Evolutionary conservation across 768 basidiomycete species (phyloP).

Genomic region (Aureoboletus auriporus): DNA sequence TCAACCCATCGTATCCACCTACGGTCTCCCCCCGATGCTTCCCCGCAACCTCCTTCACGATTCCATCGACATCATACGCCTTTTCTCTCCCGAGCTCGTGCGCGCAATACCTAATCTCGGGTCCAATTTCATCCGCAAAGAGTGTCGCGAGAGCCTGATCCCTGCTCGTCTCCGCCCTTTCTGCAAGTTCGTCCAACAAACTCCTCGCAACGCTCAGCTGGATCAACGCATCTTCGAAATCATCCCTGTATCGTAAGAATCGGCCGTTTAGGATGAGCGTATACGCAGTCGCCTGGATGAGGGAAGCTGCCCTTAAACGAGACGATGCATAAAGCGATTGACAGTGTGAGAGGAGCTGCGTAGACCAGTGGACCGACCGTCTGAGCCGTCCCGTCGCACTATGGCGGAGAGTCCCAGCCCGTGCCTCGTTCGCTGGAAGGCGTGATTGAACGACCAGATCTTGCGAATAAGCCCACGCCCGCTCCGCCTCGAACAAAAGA

Average conservation of each 20-base stretch:
- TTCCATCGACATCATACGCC: slow-evolving; percentile 78
- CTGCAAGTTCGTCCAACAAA: slow-evolving; percentile 66
- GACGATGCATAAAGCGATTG: slow-evolving; percentile 55
- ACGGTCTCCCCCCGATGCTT: slow-evolving; percentile 58
- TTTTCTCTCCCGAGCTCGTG: slow-evolving; percentile 78
- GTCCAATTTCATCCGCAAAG: slow-evolving; percentile 83
- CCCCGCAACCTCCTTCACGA: slow-evolving; percentile 60
- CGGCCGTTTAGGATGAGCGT: slow-evolving; percentile 80
- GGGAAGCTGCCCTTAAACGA: slow-evolving; percentile 51
- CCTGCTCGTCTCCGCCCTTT: slow-evolving; percentile 60
- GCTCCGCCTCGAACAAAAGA: slow-evolving; percentile 84
- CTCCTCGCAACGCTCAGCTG: slow-evolving; percentile 76
- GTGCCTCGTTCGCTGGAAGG: slow-evolving; percentile 47
- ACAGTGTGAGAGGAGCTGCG: slow-evolving; percentile 68
- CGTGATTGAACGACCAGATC: slow-evolving; percentile 57
- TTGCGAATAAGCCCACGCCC: slow-evolving; percentile 89
- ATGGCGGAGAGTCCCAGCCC: slow-evolving; percentile 58
- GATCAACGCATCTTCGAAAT: slow-evolving; percentile 70
- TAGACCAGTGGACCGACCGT: slow-evolving; percentile 74
- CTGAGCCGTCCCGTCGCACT: slow-evolving; percentile 78
- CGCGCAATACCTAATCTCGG: slow-evolving; percentile 89
- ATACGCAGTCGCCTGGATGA: slow-evolving; percentile 74
- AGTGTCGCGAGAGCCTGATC: slow-evolving; percentile 86
- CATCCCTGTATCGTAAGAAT: slow-evolving; percentile 70
- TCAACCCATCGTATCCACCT: slow-evolving; percentile 53